These are phyloP conservation scores for Sindora glabra DNA, from an alignment of 306 rosid species.

Conservation along the genomic window DNA sequence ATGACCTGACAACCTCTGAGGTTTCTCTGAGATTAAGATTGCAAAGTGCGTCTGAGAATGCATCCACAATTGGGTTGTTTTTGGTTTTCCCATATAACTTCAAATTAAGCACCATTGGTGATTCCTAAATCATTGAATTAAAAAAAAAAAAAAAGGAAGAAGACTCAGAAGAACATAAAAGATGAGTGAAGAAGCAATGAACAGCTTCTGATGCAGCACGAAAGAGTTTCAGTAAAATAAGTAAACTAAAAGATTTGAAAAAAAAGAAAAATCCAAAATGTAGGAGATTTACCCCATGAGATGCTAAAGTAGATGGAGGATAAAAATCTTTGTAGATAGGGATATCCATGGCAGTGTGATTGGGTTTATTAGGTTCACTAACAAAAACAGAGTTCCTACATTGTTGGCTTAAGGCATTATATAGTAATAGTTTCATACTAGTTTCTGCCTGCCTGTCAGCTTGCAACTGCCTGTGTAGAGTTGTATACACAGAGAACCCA, in stretches of 20 bases:
- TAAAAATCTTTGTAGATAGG: slow-evolving; percentile 49
- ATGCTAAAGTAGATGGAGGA: slow-evolving; percentile 32
- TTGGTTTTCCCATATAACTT: slow-evolving; percentile 48
- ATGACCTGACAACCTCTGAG: slow-evolving; percentile 87
- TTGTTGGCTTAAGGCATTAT: too few relatives aligned
- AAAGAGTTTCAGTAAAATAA: slow-evolving; percentile 6
- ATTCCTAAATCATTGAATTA: slow-evolving; percentile 55
- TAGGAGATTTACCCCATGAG: slow-evolving; percentile 45
- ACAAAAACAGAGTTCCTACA: too few relatives aligned
- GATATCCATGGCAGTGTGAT: slow-evolving; percentile 47
- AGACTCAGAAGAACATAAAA: not conserved
- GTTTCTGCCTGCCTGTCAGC: too few relatives aligned
- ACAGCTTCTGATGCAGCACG: not conserved
- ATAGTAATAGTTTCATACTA: too few relatives aligned
- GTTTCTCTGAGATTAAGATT: slow-evolving; percentile 81
- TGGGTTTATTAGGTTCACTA: not conserved
- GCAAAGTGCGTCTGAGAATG: slow-evolving; percentile 82
- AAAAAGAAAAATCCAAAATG: not conserved
- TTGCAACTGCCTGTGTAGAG: too few relatives aligned
- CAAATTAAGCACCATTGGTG: slow-evolving; percentile 36
- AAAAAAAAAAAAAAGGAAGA: not conserved
- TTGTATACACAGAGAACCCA: too few relatives aligned
- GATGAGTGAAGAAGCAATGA: not conserved
- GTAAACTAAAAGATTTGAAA: too few relatives aligned
- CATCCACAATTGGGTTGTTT: slow-evolving; percentile 58